Evolutionary conservation across 805 yeast species (phyloP).

Genomic region (Spathaspora sp.): DNA sequence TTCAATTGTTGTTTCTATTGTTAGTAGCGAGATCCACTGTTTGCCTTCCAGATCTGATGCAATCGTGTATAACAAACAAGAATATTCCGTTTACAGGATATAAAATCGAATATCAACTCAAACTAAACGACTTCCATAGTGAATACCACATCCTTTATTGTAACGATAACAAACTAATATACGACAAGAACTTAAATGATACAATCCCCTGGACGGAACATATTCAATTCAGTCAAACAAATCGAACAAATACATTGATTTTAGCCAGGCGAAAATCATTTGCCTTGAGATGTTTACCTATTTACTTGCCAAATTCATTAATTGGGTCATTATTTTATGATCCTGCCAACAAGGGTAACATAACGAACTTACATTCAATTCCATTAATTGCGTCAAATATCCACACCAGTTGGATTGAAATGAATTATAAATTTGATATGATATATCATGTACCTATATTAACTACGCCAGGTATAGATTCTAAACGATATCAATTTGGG

Average conservation of each 20-base stretch:
- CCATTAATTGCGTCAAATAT: slow-evolving; percentile 27
- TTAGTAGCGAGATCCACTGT: background rate
- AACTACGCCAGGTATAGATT: slow-evolving; percentile 25
- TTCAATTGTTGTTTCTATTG: background rate
- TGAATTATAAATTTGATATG: slow-evolving; percentile 12
- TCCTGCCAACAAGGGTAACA: background rate
- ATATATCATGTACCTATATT: slow-evolving; percentile 26
- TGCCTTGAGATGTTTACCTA: slow-evolving; percentile 17
- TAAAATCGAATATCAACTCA: slow-evolving; percentile 22
- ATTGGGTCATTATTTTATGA: slow-evolving; percentile 20
- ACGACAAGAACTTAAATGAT: slow-evolving; percentile 13
- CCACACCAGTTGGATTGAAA: slow-evolving; percentile 25
- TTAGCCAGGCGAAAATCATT: slow-evolving; percentile 20
- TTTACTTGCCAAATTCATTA: slow-evolving; percentile 23
- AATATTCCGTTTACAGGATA: slow-evolving; percentile 22
- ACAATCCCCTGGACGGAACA: slow-evolving; percentile 23
- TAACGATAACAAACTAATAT: slow-evolving; percentile 24
- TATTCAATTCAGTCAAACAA: slow-evolving; percentile 8
- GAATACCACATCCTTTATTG: slow-evolving; percentile 25
- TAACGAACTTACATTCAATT: slow-evolving; percentile 6
- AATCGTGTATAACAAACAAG: slow-evolving; percentile 8
- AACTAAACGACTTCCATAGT: slow-evolving; percentile 7
- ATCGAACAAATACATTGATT: slow-evolving; percentile 6
- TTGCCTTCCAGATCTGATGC: slow-evolving; percentile 6
- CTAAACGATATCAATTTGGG: slow-evolving; percentile 10